These are phyloP conservation scores for Lycium ferocissimum DNA, from an alignment of 257 asterid species.

Conservation along the genomic window DNA sequence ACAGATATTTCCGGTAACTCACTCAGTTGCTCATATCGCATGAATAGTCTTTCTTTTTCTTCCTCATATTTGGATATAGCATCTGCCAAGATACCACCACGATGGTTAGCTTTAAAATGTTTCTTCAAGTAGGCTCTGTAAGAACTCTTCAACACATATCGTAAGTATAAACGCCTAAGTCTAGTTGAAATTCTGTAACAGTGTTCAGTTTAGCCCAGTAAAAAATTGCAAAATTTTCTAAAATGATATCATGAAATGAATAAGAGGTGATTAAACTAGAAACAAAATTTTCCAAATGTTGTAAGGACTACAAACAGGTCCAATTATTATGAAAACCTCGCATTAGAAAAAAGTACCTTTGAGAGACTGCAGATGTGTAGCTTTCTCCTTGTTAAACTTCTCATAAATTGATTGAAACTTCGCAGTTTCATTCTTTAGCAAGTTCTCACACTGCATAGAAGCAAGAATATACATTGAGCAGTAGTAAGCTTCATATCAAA, in stretches of 20 bases:
- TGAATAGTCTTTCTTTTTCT: constrained; percentile 71
- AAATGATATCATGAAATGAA: background rate
- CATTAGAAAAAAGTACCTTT: constrained; percentile 54
- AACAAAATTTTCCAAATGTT: constrained; percentile 2
- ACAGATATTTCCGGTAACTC: constrained; percentile 42
- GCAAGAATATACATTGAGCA: constrained; percentile 39
- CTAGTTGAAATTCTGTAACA: background rate
- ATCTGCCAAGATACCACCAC: constrained; percentile 52
- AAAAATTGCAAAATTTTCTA: constrained; percentile 9
- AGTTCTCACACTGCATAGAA: constrained; percentile 76
- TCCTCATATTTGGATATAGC: constrained; percentile 80
- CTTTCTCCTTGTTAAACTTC: constrained; percentile 77
- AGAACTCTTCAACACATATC: background rate
- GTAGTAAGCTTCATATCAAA: constrained; percentile 24
- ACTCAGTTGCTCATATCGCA: constrained; percentile 86
- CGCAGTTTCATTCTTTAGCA: constrained; percentile 71
- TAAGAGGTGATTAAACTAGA: constrained; percentile 19
- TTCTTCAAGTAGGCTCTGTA: background rate
- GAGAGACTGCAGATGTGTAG: constrained; percentile 70
- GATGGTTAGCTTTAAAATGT: background rate
- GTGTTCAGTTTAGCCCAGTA: background rate
- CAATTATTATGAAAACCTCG: background rate
- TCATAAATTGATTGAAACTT: constrained; percentile 71
- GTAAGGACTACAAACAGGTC: background rate
- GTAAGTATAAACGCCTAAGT: background rate